phyloP scores from a whole-genome alignment of 2,329 filamentous ascomycete species.

The Xylariaceae sp. region DNA sequence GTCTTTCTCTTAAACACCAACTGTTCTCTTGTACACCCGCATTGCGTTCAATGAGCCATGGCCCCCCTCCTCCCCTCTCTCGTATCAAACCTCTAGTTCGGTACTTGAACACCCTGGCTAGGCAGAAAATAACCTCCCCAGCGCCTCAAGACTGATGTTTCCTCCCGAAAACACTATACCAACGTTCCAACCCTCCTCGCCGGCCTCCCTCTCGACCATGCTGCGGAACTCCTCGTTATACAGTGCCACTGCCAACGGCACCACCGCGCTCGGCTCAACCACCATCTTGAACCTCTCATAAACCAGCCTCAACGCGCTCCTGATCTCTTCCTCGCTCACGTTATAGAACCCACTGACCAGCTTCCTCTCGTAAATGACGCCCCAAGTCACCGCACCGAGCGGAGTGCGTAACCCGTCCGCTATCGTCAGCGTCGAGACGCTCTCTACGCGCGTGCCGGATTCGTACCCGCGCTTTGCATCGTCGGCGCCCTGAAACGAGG shows the following conservation, averaged over 20 bases:
- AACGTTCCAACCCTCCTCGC: conserved; percentile 68
- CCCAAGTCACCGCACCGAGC: conserved; percentile 72
- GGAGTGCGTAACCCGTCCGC: conserved; percentile 87
- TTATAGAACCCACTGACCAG: conserved; percentile 68
- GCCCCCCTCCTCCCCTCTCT: no score
- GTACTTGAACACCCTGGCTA: not conserved
- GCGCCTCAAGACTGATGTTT: conserved; percentile 51
- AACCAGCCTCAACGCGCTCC: conserved; percentile 69
- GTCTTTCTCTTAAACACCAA: no score
- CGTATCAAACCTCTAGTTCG: no score
- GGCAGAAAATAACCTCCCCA: conserved; percentile 46
- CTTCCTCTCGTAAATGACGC: conserved; percentile 64
- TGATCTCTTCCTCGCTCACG: conserved; percentile 80
- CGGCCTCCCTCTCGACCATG: conserved; percentile 66
- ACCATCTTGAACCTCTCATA: conserved; percentile 87
- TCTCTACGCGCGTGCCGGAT: conserved; percentile 57
- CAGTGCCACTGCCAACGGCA: conserved; percentile 76
- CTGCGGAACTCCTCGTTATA: conserved; percentile 80
- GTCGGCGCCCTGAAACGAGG: conserved; percentile 76
- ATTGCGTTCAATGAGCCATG: no score
- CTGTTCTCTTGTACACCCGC: no score
- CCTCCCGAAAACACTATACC: conserved; percentile 58
- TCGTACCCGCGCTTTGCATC: conserved; percentile 71
- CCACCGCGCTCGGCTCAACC: conserved; percentile 82
- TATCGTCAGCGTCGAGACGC: conserved; percentile 73